Percentiles rank a stretch among this genome's conserved stretches.
Evolutionary conservation across 169 alveolate species (phyloP).

Genomic region (Plasmodium vivax): DNA sequence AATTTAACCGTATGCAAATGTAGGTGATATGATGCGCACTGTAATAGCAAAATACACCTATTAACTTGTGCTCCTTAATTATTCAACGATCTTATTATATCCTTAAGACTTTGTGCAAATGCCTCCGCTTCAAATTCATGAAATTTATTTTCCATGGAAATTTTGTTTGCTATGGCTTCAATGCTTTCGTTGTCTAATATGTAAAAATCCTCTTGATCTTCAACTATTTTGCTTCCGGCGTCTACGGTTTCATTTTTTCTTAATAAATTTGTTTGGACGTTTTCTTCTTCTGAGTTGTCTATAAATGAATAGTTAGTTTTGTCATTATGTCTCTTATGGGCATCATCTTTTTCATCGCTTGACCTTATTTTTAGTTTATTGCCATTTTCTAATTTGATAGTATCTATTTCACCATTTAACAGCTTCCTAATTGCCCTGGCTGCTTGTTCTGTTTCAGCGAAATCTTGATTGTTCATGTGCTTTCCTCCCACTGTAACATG

Average conservation of each 20-base stretch:
- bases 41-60: not conserved
- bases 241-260: conserved; percentile 3
- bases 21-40: not conserved
- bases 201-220: conserved; percentile 25
- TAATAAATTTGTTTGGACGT: not conserved
- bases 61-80: conserved; percentile 5
- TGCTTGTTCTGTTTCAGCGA: conserved; percentile 70
- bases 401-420: conserved; percentile 57
- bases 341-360: not conserved
- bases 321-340: not conserved
- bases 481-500: not conserved
- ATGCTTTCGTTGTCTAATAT: conserved; percentile 24
- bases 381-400: conserved; percentile 67
- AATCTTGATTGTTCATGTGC: conserved; percentile 10
- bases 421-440: conserved; percentile 63
- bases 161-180: conserved; percentile 21
- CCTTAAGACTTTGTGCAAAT: conserved; percentile 55
- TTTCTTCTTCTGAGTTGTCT: conserved; percentile 36
- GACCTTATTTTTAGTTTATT: conserved; percentile 50
- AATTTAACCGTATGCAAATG: not conserved
- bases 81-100: conserved; percentile 28
- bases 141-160: conserved; percentile 14
- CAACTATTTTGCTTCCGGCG: not conserved
- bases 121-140: conserved; percentile 10
- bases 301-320: conserved; percentile 33